Conservation (phyloP, 164 flowering plant genomes). For the Nymphaea colorata region DNA sequence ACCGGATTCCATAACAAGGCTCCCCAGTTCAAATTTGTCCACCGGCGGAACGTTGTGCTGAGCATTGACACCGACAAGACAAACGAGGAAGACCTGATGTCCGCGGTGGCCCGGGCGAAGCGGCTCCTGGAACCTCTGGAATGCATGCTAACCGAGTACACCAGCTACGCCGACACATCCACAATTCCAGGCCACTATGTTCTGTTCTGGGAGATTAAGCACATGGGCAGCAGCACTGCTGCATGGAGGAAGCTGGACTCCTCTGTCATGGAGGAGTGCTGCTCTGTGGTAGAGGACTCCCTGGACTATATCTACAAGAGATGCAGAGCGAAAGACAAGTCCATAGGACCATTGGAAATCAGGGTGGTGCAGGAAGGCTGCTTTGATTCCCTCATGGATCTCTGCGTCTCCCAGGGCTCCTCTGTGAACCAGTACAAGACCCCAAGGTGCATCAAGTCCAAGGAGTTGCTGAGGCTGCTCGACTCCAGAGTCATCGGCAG, state of each 20-base stretch:
- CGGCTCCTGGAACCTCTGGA: conserved; percentile 28
- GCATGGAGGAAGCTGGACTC: conserved; percentile 14
- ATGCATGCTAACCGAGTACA: conserved; percentile 41
- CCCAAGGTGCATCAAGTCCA: conserved; percentile 54
- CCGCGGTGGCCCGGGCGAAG: conserved; percentile 38
- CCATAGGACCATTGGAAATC: conserved; percentile 64
- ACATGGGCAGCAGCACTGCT: conserved; percentile 5
- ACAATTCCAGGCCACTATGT: conserved; percentile 61
- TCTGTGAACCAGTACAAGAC: conserved; percentile 69
- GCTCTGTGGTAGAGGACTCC: conserved; percentile 40
- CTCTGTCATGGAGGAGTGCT: conserved; percentile 38
- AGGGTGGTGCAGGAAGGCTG: conserved; percentile 46
- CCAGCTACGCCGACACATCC: conserved; percentile 53
- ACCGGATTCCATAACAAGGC: conserved; percentile 66
- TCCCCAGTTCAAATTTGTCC: conserved; percentile 51
- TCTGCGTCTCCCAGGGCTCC: conserved; percentile 46
- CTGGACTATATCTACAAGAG: conserved; percentile 61
- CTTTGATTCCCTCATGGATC: conserved; percentile 63
- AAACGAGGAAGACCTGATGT: conserved; percentile 51
- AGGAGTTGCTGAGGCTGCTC: conserved; percentile 35
- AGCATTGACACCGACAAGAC: conserved; percentile 66
- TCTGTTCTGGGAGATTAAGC: conserved; percentile 45
- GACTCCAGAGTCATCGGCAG: conserved; percentile 30
- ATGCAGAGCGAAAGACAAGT: conserved; percentile 42
- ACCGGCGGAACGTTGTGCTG: conserved; percentile 48